Conservation (phyloP, 176 grass and related monocot genomes). For the Panicum miliaceum region DNA sequence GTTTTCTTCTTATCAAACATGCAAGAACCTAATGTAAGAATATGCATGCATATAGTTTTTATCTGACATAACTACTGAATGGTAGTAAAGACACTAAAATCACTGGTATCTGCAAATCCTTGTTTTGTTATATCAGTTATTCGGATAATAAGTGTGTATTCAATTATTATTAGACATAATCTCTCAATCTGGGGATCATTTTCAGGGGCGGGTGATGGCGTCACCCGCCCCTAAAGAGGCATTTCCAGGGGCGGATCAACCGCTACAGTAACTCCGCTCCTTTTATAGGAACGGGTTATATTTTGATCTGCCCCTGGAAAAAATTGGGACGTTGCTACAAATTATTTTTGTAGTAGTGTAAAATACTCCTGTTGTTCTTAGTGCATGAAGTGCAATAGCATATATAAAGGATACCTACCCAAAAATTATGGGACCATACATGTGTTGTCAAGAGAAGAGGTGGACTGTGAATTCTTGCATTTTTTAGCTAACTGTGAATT, state of each 20-base stretch:
- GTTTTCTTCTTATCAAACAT: background rate
- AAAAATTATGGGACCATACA: slow-evolving; percentile 6
- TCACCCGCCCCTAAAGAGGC: too few relatives aligned
- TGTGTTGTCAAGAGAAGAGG: background rate
- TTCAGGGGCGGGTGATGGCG: too few relatives aligned
- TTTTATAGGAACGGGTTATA: too few relatives aligned
- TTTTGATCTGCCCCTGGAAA: too few relatives aligned
- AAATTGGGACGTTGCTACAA: too few relatives aligned
- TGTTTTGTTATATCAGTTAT: background rate
- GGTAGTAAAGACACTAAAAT: background rate
- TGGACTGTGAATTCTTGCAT: background rate
- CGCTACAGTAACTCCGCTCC: too few relatives aligned
- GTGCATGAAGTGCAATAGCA: background rate
- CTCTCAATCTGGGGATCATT: background rate
- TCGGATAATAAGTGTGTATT: background rate
- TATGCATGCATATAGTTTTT: background rate
- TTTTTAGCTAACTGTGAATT: background rate
- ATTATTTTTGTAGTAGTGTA: too few relatives aligned
- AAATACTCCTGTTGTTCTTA: background rate
- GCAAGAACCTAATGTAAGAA: background rate
- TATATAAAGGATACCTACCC: slow-evolving; percentile 8
- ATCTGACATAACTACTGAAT: background rate
- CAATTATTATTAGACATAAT: background rate
- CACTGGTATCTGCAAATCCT: background rate
- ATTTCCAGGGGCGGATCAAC: too few relatives aligned